Percentiles rank a stretch among this genome's conserved stretches.
Evolutionary conservation across 768 basidiomycete species (phyloP).

Genomic region (Lentinula lateritia): DNA sequence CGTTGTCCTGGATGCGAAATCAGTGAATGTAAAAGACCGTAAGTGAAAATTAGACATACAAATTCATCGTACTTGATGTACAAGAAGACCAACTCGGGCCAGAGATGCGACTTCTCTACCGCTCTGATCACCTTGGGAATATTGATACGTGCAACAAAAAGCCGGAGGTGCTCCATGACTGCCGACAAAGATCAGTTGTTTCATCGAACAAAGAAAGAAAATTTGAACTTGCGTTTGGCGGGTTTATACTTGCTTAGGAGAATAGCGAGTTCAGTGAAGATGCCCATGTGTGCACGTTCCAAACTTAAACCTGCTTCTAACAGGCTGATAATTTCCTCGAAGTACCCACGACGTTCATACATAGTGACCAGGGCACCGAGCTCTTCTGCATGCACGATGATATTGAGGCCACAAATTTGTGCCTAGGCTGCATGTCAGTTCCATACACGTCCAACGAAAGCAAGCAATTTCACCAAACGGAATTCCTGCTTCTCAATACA

Average conservation of each 20-base stretch:
- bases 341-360: slow-evolving; percentile 90
- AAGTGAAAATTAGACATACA: slow-evolving; percentile 33
- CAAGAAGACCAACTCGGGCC: slow-evolving; percentile 97
- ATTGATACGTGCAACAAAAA: slow-evolving; percentile 94
- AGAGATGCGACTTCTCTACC: slow-evolving; percentile 92
- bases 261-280: slow-evolving; percentile 92
- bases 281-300: slow-evolving; percentile 98
- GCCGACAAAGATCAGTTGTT: background rate
- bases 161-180: slow-evolving; percentile 99
- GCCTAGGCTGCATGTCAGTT: slow-evolving; percentile 41
- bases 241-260: slow-evolving; percentile 95
- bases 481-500: slow-evolving; percentile 98
- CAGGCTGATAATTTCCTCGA: slow-evolving; percentile 87
- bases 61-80: slow-evolving; percentile 99
- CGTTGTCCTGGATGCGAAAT: slow-evolving; percentile 66
- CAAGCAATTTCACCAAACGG: slow-evolving; percentile 55
- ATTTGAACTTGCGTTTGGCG: slow-evolving; percentile 63
- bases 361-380: slow-evolving; percentile 65
- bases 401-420: slow-evolving; percentile 98
- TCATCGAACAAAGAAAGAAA: background rate
- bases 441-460: background rate
- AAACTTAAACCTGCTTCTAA: slow-evolving; percentile 94
- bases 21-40: background rate
- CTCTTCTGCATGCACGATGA: slow-evolving; percentile 92
- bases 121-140: slow-evolving; percentile 97